A percentile compares a stretch with the other conserved stretches of the same genome.
phyloP scores from a whole-genome alignment of 805 yeast genomes.

The Sungouiella blattae region DNA sequence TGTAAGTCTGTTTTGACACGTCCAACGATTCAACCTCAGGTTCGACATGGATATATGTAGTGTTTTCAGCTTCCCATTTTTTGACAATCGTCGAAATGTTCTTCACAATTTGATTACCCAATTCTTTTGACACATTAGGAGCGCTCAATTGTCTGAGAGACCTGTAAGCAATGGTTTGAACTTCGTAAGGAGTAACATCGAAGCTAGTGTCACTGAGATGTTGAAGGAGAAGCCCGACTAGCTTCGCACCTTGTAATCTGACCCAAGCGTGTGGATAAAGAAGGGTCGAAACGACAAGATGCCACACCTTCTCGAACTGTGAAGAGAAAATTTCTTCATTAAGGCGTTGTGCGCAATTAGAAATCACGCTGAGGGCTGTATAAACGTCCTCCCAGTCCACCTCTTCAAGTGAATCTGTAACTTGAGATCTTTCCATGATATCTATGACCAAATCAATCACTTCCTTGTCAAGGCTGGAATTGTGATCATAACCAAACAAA shows the following conservation, averaged over 20 bases:
- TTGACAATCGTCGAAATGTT: slow-evolving; percentile 59
- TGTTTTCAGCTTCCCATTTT: slow-evolving; percentile 53
- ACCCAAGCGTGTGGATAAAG: slow-evolving; percentile 93
- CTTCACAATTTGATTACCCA: slow-evolving; percentile 64
- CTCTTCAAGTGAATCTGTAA: slow-evolving; percentile 32
- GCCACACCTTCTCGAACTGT: slow-evolving; percentile 46
- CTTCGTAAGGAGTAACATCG: slow-evolving; percentile 35
- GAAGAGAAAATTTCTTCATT: slow-evolving; percentile 26
- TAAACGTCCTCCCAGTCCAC: slow-evolving; percentile 79
- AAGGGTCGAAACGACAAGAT: slow-evolving; percentile 47
- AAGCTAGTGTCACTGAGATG: slow-evolving; percentile 36
- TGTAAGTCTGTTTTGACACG: neutral
- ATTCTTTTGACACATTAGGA: slow-evolving; percentile 60
- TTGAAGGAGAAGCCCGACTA: slow-evolving; percentile 51
- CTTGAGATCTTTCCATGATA: slow-evolving; percentile 29
- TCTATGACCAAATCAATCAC: slow-evolving; percentile 23
- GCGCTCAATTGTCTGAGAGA: slow-evolving; percentile 79
- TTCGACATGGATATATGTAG: slow-evolving; percentile 26
- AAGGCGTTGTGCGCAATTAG: slow-evolving; percentile 37
- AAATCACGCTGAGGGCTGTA: slow-evolving; percentile 53
- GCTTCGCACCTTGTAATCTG: slow-evolving; percentile 60
- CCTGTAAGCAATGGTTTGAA: slow-evolving; percentile 68
- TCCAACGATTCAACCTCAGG: slow-evolving; percentile 23
- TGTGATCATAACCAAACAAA: slow-evolving; percentile 42
- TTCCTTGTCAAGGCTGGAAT: slow-evolving; percentile 37